Evolutionary conservation across 768 basidiomycete genomes (phyloP).

Genomic region (Tephrocybe rancida): DNA sequence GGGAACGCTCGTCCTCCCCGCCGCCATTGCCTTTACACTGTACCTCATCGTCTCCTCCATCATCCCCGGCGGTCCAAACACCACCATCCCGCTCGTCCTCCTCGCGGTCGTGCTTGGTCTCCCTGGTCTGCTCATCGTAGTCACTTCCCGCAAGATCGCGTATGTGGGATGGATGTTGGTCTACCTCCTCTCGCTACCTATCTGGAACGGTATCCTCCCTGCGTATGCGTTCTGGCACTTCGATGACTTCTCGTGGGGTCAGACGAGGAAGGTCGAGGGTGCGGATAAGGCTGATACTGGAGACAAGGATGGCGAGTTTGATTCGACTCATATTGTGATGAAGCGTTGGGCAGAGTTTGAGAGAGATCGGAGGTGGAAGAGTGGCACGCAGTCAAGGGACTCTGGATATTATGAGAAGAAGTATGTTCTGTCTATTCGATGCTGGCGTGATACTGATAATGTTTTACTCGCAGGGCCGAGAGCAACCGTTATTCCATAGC

Average conservation of each 20-base stretch:
- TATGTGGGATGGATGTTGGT: constrained; percentile 98
- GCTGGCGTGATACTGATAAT: background rate
- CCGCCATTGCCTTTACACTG: constrained; percentile 95
- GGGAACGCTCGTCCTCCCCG: constrained; percentile 95
- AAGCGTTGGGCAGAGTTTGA: constrained; percentile 99
- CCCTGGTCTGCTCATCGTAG: constrained; percentile 92
- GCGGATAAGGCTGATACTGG: constrained; percentile 73
- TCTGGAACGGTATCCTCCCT: constrained; percentile 97
- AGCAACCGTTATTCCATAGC: constrained; percentile 73
- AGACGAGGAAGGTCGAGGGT: constrained; percentile 83
- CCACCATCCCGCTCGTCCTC: constrained; percentile 89
- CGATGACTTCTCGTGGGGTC: constrained; percentile 98
- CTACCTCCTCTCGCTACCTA: constrained; percentile 88
- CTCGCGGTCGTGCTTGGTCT: constrained; percentile 95
- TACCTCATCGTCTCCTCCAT: constrained; percentile 90
- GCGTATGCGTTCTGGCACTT: constrained; percentile 99
- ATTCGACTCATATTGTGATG: constrained; percentile 96
- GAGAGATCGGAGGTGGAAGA: constrained; percentile 92
- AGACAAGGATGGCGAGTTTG: constrained; percentile 97
- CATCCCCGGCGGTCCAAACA: constrained; percentile 77
- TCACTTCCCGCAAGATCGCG: constrained; percentile 91
- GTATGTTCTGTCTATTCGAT: constrained; percentile 43
- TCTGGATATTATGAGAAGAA: constrained; percentile 74
- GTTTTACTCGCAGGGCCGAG: constrained; percentile 26
- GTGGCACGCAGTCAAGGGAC: constrained; percentile 81